phyloP scores from a whole-genome alignment of 495 filamentous ascomycete species.

The Apodospora peruviana region DNA sequence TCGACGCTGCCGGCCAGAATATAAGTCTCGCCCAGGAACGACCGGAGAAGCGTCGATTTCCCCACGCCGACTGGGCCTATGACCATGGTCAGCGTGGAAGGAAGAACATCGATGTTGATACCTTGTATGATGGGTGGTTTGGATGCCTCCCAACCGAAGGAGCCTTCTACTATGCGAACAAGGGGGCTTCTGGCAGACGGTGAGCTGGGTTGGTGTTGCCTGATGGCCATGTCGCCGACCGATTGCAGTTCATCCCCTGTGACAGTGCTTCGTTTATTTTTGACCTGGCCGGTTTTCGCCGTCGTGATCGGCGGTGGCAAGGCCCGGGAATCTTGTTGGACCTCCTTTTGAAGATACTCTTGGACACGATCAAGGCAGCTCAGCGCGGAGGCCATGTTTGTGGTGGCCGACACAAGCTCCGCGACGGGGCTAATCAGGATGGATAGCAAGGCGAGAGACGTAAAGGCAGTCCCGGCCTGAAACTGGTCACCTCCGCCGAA shows the following conservation, averaged over 20 bases:
- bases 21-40: not conserved
- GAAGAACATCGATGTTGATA: not conserved
- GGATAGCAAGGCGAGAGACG: not conserved
- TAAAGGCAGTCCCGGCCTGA: slow-evolving; percentile 4
- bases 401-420: not conserved
- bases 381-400: not conserved
- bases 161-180: not conserved
- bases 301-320: not conserved
- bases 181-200: not conserved
- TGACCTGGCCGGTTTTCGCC: not conserved
- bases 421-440: not conserved
- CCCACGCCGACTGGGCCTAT: not conserved
- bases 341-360: not conserved
- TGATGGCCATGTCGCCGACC: not conserved
- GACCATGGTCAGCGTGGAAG: not conserved
- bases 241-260: not conserved
- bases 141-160: not conserved
- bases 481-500: slow-evolving; percentile 11
- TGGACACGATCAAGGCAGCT: not conserved
- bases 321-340: not conserved
- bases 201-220: not conserved
- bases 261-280: not conserved
- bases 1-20: not conserved
- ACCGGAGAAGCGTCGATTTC: not conserved
- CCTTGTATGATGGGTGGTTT: not conserved